phyloP scores from a whole-genome alignment of 768 basidiomycete genomes.

The Gloeopeniophorella convolvens region DNA sequence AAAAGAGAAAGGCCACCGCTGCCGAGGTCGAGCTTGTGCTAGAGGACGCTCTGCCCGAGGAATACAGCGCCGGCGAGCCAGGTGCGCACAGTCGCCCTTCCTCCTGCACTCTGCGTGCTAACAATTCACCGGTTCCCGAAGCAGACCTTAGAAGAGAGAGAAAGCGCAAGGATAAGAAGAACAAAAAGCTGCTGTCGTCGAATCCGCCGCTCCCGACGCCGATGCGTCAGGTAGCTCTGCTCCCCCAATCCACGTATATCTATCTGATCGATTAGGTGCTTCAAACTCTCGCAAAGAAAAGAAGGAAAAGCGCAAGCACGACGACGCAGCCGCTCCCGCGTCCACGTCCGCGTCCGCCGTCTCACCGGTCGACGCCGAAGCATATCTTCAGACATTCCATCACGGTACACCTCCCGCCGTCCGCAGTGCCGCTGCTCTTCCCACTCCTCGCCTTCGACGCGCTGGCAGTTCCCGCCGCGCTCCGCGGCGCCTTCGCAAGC shows the following conservation, averaged over 20 bases:
- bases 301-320: conserved; percentile 32
- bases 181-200: conserved; percentile 4
- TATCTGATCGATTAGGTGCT: neutral
- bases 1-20: no score
- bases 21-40: no score
- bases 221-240: no score
- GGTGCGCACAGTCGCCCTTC: no score
- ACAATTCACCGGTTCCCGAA: no score
- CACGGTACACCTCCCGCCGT: conserved; percentile 54
- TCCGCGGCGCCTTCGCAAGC: conserved; percentile 54
- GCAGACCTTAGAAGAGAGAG: conserved; percentile 1
- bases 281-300: conserved; percentile 20
- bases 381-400: conserved; percentile 69
- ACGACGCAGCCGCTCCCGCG: conserved; percentile 24
- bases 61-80: no score
- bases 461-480: conserved; percentile 55
- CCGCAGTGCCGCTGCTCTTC: conserved; percentile 38
- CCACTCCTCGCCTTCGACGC: conserved; percentile 75
- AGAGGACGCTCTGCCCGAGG: no score
- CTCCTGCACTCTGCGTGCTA: no score
- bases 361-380: conserved; percentile 18
- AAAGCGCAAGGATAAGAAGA: conserved; percentile 24
- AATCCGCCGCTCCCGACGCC: neutral
- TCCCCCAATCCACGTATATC: no score
- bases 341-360: conserved; percentile 22